Evolutionary conservation across 768 basidiomycete species (phyloP).

Genomic region (Multifurca ochricompacta): DNA sequence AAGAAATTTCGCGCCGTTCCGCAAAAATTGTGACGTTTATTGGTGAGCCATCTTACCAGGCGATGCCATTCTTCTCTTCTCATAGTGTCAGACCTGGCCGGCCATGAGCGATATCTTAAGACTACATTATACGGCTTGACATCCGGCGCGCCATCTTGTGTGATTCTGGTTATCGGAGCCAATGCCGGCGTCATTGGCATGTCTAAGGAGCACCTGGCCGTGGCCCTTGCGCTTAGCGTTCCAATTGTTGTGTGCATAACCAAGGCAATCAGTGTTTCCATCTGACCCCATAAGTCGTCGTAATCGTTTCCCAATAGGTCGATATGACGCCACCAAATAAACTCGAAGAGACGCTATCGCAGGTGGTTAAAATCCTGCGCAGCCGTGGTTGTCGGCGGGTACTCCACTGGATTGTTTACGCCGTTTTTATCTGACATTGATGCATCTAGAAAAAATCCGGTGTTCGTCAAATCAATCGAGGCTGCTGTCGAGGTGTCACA

Average conservation of each 20-base stretch:
- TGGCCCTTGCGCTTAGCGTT: slow-evolving; percentile 86
- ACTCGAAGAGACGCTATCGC: slow-evolving; percentile 83
- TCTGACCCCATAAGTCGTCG: background rate
- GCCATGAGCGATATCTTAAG: slow-evolving; percentile 88
- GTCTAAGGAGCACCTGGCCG: slow-evolving; percentile 95
- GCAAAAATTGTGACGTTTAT: slow-evolving; percentile 95
- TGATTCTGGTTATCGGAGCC: slow-evolving; percentile 88
- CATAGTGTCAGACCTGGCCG: slow-evolving; percentile 66
- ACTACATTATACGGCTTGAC: slow-evolving; percentile 94
- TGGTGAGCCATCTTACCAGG: slow-evolving; percentile 34
- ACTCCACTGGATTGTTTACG: background rate
- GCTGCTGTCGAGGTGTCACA: slow-evolving; percentile 72
- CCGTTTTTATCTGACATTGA: background rate
- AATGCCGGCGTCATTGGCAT: slow-evolving; percentile 90
- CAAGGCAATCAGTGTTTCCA: slow-evolving; percentile 46
- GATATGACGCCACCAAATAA: slow-evolving; percentile 97
- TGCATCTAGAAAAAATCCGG: slow-evolving; percentile 60
- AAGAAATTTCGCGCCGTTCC: slow-evolving; percentile 81
- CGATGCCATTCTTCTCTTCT: background rate
- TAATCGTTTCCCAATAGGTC: slow-evolving; percentile 40
- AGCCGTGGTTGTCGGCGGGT: slow-evolving; percentile 86
- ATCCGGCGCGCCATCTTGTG: slow-evolving; percentile 87
- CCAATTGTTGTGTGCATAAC: slow-evolving; percentile 93
- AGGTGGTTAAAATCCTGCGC: slow-evolving; percentile 85
- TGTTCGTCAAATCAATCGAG: slow-evolving; percentile 78